Percentiles rank a stretch among this genome's conserved stretches.
Evolutionary conservation across 192 early-diverging fungal species (phyloP).

Genomic region (Phlyctochytrium planicorne): DNA sequence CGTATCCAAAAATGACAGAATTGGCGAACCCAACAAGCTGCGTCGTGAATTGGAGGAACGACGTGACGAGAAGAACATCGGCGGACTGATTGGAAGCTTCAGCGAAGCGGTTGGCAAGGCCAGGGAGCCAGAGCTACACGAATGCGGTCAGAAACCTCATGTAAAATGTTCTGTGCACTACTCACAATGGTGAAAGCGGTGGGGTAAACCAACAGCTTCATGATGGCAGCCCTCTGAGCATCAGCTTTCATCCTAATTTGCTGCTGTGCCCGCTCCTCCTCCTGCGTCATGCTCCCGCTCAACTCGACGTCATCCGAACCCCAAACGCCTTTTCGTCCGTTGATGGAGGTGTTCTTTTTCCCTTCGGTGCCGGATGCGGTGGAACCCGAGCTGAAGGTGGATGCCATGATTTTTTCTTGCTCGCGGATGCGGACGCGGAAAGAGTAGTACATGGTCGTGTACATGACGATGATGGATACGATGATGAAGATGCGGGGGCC

Average conservation of each 20-base stretch:
- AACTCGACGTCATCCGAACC: too few species aligned
- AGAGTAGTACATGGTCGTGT: neutral
- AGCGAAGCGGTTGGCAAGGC: neutral
- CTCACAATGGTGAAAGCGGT: too few species aligned
- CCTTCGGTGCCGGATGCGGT: neutral
- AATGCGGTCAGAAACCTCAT: neutral
- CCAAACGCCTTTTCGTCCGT: too few species aligned
- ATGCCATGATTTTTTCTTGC: neutral
- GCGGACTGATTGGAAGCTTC: neutral
- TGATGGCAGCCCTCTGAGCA: neutral
- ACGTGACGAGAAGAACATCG: neutral
- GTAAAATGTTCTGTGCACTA: too few species aligned
- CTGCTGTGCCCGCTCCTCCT: neutral
- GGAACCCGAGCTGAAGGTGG: neutral
- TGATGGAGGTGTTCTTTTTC: neutral
- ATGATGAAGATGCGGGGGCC: neutral
- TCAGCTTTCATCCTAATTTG: neutral
- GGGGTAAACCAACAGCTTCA: too few species aligned
- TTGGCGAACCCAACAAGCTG: constrained; percentile 1
- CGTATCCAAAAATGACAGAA: neutral
- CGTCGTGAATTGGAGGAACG: neutral
- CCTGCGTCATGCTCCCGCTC: neutral
- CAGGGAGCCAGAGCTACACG: neutral
- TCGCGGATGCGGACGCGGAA: neutral
- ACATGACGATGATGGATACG: neutral